Evolutionary conservation across 176 grass and related monocot genomes (phyloP).

Genomic region (Phragmites australis): DNA sequence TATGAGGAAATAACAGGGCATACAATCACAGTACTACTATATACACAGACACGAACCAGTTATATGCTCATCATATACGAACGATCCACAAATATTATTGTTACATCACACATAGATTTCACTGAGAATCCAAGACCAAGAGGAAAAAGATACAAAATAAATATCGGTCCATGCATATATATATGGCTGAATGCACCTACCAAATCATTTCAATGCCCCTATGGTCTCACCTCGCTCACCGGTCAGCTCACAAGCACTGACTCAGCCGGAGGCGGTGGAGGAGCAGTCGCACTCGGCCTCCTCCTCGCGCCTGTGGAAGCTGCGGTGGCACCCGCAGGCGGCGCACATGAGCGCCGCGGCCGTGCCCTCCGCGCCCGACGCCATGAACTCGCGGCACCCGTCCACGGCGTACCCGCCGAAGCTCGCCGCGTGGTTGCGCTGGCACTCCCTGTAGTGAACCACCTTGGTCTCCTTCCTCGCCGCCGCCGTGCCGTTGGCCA

Average conservation of each 20-base stretch:
- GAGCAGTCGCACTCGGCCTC: conserved; percentile 38
- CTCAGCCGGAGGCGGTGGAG: conserved; percentile 32
- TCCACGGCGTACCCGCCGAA: conserved; percentile 69
- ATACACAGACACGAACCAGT: not conserved
- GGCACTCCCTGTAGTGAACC: conserved; percentile 61
- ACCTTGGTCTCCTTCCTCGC: conserved; percentile 34
- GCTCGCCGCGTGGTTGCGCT: conserved; percentile 65
- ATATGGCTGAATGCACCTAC: conserved; percentile 11
- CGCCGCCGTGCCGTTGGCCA: conserved; percentile 47
- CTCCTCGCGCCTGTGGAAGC: conserved; percentile 72
- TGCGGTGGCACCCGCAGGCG: conserved; percentile 70
- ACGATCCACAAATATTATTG: not conserved
- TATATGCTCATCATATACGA: conserved; percentile 1
- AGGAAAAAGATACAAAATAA: not conserved
- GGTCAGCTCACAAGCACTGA: not conserved
- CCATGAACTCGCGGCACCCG: conserved; percentile 78
- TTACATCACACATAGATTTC: conserved; percentile 10
- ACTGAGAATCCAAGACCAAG: not conserved
- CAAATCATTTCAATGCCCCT: not conserved
- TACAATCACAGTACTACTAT: not conserved
- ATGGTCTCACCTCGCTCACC: not conserved
- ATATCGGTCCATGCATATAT: not conserved
- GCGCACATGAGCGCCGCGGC: conserved; percentile 48
- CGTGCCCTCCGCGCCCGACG: conserved; percentile 45
- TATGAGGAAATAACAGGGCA: not conserved